phyloP scores from a whole-genome alignment of 805 yeast species.

The Hanseniaspora osmophila region DNA sequence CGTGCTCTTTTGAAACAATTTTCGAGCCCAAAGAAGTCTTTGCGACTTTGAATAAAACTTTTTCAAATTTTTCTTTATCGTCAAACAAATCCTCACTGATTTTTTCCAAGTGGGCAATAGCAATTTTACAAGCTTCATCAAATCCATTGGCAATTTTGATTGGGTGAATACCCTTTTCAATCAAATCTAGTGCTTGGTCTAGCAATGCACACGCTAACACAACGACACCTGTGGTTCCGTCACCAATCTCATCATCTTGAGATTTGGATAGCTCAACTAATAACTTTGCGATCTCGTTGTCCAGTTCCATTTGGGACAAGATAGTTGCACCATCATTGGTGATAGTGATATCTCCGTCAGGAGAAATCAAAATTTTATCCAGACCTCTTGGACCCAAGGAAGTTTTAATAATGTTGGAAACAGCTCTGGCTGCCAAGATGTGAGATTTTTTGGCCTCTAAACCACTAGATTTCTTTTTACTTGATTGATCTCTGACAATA shows the following conservation, averaged over 20 bases:
- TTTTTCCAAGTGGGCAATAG: constrained; percentile 59
- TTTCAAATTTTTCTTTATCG: constrained; percentile 15
- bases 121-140: constrained; percentile 91
- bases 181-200: constrained; percentile 86
- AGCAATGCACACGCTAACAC: constrained; percentile 88
- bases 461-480: constrained; percentile 55
- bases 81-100: constrained; percentile 45
- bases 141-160: constrained; percentile 93
- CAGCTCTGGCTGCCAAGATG: constrained; percentile 88
- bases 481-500: constrained; percentile 78
- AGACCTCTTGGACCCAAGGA: constrained; percentile 97
- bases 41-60: constrained; percentile 74
- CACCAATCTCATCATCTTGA: constrained; percentile 97
- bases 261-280: constrained; percentile 86
- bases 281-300: constrained; percentile 89
- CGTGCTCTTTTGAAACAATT: constrained; percentile 87
- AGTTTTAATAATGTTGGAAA: constrained; percentile 80
- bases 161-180: constrained; percentile 95
- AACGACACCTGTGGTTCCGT: constrained; percentile 98
- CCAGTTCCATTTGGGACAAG: constrained; percentile 86
- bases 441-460: constrained; percentile 73
- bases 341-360: constrained; percentile 95
- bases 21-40: constrained; percentile 90
- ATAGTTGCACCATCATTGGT: constrained; percentile 98
- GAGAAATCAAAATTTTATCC: constrained; percentile 87